Evolutionary conservation across 148 eudicot species (phyloP).

Genomic region (Nyssa sinensis): DNA sequence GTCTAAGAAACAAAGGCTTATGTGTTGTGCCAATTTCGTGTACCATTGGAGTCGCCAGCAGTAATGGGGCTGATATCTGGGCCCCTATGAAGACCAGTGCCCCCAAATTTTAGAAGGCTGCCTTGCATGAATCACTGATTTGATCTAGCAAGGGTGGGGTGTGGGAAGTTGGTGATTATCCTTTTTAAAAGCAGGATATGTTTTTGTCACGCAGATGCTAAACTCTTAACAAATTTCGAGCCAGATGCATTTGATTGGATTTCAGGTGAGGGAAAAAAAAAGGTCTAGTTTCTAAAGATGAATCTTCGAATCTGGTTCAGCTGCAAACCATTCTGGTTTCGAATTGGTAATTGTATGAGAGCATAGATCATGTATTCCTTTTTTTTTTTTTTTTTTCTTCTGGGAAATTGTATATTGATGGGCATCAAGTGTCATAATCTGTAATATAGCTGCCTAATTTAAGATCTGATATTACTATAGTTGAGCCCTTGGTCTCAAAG

Average conservation of each 20-base stretch:
- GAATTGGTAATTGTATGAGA: neutral
- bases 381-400: too few relatives aligned
- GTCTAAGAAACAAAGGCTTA: slow-evolving; percentile 73
- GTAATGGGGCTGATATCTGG: slow-evolving; percentile 97
- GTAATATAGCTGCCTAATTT: too few relatives aligned
- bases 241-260: neutral
- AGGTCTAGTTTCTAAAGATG: neutral
- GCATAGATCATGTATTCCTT: neutral
- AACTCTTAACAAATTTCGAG: neutral
- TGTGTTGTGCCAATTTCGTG: slow-evolving; percentile 73
- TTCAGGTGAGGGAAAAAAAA: neutral
- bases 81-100: slow-evolving; percentile 60
- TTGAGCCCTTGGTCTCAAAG: too few relatives aligned
- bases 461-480: too few relatives aligned
- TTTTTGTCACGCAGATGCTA: neutral
- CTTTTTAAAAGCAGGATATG: neutral
- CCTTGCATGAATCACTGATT: neutral
- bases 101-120: slow-evolving; percentile 27
- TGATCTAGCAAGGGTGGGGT: neutral
- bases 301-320: neutral
- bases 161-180: neutral
- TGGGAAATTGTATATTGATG: slow-evolving; percentile 1
- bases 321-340: neutral
- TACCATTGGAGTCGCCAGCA: slow-evolving; percentile 59
- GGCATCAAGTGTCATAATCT: neutral